Base-by-base conservation (phyloP, 257 asterid species). In the Solanum arcanum region DNA sequence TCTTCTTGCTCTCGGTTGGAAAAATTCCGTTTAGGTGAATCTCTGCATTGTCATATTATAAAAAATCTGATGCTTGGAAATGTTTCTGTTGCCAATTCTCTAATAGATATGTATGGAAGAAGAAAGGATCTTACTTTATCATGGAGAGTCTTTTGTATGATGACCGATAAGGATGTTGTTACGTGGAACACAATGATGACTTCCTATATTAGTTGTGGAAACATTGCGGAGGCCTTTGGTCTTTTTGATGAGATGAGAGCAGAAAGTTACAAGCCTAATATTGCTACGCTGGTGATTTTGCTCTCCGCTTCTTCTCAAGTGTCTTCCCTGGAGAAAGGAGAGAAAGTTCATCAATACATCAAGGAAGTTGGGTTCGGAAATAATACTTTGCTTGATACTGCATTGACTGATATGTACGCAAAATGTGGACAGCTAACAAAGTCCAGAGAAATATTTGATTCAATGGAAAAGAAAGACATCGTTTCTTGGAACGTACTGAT, bases 401-500 rank as follows among this genome's bases (percentile, higher is more conserved):
- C 99, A 12, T 86, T 96, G 84, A 85, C 91, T 72, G 97, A 95
- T 88, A 94, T 95, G 98, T 96, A 94, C 31, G 97, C 96, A 49
- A 96, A 95, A 90, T 95, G 99, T 62, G 98, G 98, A 84, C 86
- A 90, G 60, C 90, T 95, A 12, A 86, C 88, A 76, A 91, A 16
- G 78, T 92, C 98, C 1, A 92, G 91, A 88, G 93, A 94, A 90
- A 87, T 94, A 76, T 96, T 95, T 68, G 91, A 94, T 90, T 90
- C 90, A 6, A 86, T 93, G 83, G 77, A 80, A 29, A 90, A 89
- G 74, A 94, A 90, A 88, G 98, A 96, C 85, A 93, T 85, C 21
- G 85, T 96, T 73, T 88, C 94, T 52, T 96, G 95, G 95, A 96
- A 94, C 14, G 97, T 94, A 88, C 95, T 96, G 98, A 95, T 95